These are phyloP conservation scores for Aphanoascus verrucosus DNA, from an alignment of 2,329 filamentous ascomycete genomes.

Conservation along the genomic window DNA sequence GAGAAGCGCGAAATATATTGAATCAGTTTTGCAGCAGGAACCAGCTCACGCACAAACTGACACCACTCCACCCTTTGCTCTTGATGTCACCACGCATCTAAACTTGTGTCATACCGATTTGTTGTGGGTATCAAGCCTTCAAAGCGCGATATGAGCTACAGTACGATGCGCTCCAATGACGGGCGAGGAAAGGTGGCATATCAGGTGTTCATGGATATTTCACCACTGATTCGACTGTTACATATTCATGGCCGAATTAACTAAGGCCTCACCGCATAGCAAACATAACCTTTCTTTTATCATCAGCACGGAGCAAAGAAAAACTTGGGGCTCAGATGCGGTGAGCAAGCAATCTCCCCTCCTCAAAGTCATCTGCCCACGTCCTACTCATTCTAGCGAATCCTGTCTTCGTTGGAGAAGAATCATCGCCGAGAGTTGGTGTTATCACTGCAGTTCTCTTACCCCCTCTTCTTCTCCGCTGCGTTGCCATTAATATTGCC, in stretches of 20 bases:
- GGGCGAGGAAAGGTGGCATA: neutral
- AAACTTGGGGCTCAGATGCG: neutral
- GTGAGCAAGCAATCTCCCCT: constrained; percentile 6
- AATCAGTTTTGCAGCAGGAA: too few species aligned
- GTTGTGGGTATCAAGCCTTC: neutral
- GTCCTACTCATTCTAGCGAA: neutral
- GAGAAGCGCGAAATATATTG: too few species aligned
- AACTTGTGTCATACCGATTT: neutral
- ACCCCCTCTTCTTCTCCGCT: constrained; percentile 1
- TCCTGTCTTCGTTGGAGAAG: neutral
- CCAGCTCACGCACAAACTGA: too few species aligned
- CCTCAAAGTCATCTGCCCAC: constrained; percentile 4
- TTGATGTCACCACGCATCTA: neutral
- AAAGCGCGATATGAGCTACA: neutral
- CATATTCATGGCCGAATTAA: neutral
- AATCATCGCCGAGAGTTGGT: neutral
- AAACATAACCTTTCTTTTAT: neutral
- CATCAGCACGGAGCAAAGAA: neutral
- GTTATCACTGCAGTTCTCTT: neutral
- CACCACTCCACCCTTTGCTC: too few species aligned
- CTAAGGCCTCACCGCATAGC: constrained; percentile 6
- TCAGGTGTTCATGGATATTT: neutral
- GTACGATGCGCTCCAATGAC: neutral
- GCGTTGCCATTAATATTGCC: neutral
- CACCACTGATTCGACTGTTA: neutral